Evolutionary conservation across 495 filamentous ascomycete species (phyloP), one percentile per base, ranked within the genome.

Genomic region (Zalerion maritima): DNA sequence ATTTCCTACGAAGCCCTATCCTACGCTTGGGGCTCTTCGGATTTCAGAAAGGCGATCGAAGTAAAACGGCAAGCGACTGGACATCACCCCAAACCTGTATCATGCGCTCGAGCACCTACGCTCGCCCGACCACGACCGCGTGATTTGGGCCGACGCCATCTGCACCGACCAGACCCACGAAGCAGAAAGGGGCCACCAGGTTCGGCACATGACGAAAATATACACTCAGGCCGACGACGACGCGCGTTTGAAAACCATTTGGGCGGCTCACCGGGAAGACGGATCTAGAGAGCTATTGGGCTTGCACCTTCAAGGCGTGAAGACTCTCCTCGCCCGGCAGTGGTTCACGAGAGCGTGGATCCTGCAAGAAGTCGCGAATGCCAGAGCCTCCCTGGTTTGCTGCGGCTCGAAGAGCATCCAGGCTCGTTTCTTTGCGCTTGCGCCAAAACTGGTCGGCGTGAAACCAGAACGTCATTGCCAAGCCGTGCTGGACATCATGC

Each of bases 291-390:
- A 23, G 14, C 0, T 23, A 9, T 11, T 0, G 20, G 0, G 6
- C 18, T 20, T 14, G 5, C 27, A 14, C 11, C 23, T 14, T 23
- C 2, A 34, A 22, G 45, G 45, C 4, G 19, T 46, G 21, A 15
- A 18, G 10, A 23, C 21, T 4, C 27, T 49, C 18, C 34, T 50
- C 12, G 14, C 8, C 3, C 33, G 37, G 31, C 22, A 26, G 21
- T 53, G 46, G 49, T 53, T 50, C 22, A 23, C 26, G 6, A 36
- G 49, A 35, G 32, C 49, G 21, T 53, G 49, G 49, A 44, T 53
- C 23, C 29, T 53, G 16, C 49, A 54, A 39, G 49, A 54, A 37
- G 32, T 48, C 17, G 49, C 45, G 17, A 39, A 38, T 21, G 44
- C 49, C 9, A 32, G 38, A 29, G 22, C 1, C 5, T 47, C 47